Evolutionary conservation across 2,329 filamentous ascomycete genomes (phyloP).

Genomic region (Monilinia polystroma): DNA sequence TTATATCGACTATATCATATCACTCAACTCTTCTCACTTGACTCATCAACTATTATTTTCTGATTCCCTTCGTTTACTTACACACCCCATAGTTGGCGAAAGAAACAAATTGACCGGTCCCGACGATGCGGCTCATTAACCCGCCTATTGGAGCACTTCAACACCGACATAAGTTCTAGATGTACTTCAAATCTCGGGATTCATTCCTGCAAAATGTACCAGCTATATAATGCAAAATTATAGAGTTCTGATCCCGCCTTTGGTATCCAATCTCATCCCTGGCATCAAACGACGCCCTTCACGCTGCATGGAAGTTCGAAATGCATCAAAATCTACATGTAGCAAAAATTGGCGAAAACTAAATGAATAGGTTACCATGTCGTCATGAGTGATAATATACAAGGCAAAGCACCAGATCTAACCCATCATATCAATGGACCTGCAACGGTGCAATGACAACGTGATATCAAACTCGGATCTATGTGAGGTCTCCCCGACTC

Average conservation of each 20-base stretch:
- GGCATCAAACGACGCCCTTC: background rate
- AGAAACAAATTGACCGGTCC: slow-evolving; percentile 34
- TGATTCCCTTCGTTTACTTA: background rate
- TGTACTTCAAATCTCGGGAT: background rate
- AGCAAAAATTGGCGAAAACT: background rate
- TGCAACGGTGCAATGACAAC: background rate
- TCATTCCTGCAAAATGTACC: background rate
- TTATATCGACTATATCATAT: slow-evolving; percentile 17
- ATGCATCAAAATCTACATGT: background rate
- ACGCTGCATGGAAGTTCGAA: background rate
- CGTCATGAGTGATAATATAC: background rate
- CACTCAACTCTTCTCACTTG: background rate
- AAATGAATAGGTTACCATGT: background rate
- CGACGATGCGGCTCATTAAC: slow-evolving; percentile 20
- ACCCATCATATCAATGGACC: background rate
- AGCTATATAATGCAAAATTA: background rate
- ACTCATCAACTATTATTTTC: background rate
- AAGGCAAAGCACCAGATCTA: background rate
- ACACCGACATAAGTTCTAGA: background rate
- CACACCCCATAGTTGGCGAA: slow-evolving; percentile 35
- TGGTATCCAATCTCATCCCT: background rate
- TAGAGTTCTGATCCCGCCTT: background rate
- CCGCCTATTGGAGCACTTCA: background rate
- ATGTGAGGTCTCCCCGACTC: background rate
- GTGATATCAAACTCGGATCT: background rate